Conservation (phyloP, 768 basidiomycete genomes). For the Daedalea quercina region DNA sequence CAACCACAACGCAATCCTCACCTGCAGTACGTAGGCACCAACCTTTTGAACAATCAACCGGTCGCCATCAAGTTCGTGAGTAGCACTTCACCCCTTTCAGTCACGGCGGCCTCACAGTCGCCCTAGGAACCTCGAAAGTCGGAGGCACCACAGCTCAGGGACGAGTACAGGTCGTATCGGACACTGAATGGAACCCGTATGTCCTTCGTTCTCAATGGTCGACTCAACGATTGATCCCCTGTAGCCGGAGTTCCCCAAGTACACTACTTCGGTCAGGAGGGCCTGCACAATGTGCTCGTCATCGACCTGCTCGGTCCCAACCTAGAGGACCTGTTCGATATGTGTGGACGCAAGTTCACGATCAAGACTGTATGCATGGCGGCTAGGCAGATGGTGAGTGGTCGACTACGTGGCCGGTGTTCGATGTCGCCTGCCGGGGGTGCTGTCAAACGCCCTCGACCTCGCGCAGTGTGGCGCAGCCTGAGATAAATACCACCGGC, state of each 20-base stretch:
- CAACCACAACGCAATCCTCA: background rate
- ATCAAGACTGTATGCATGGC: conserved; percentile 99
- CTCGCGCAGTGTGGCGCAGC: too few relatives aligned
- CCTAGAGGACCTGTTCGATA: conserved; percentile 96
- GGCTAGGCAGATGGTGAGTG: conserved; percentile 94
- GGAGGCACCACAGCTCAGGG: conserved; percentile 94
- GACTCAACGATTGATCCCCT: conserved; percentile 1
- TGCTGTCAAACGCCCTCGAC: background rate
- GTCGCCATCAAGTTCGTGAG: conserved; percentile 97
- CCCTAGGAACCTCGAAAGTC: conserved; percentile 91
- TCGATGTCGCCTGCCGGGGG: background rate
- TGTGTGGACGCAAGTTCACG: conserved; percentile 96
- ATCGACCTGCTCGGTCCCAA: conserved; percentile 97
- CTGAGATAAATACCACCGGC: too few relatives aligned
- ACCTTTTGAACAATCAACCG: conserved; percentile 76
- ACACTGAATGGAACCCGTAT: conserved; percentile 85
- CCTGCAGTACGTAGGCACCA: conserved; percentile 51
- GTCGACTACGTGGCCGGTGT: too few relatives aligned
- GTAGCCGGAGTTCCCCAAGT: conserved; percentile 95
- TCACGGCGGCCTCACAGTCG: background rate
- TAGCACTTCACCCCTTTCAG: conserved; percentile 12
- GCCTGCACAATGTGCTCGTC: conserved; percentile 91
- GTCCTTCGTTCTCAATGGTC: conserved; percentile 24
- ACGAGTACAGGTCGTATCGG: conserved; percentile 96
- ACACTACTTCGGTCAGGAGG: conserved; percentile 98